These are phyloP conservation scores for Rhodotorula sphaerocarpa DNA, from an alignment of 768 basidiomycete genomes.

Conservation along the genomic window DNA sequence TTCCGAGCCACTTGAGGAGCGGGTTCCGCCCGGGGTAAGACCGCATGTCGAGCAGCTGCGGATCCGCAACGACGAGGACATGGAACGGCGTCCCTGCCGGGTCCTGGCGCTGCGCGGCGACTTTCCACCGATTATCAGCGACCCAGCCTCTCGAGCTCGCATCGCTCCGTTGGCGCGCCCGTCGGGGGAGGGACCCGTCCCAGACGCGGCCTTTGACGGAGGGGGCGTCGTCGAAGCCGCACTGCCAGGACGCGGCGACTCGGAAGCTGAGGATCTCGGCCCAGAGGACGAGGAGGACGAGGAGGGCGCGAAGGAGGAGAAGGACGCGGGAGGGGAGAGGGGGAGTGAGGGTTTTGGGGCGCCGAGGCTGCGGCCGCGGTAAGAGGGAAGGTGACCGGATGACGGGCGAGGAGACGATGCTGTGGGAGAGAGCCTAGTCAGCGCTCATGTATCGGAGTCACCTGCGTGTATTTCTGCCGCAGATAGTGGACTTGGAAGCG, in stretches of 20 bases:
- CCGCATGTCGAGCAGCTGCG: slow-evolving; percentile 68
- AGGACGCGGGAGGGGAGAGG: slow-evolving; percentile 6
- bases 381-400: slow-evolving; percentile 43
- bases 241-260: slow-evolving; percentile 35
- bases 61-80: slow-evolving; percentile 77
- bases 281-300: slow-evolving; percentile 62
- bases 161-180: no score
- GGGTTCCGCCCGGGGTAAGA: slow-evolving; percentile 61
- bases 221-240: slow-evolving; percentile 25
- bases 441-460: no score
- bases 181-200: not conserved
- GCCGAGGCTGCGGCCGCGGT: not conserved
- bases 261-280: slow-evolving; percentile 59
- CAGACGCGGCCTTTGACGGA: slow-evolving; percentile 18
- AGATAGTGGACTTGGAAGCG: no score
- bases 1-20: slow-evolving; percentile 55
- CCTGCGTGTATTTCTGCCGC: no score
- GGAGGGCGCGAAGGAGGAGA: slow-evolving; percentile 42
- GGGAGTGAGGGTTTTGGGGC: not conserved
- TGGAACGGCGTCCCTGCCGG: slow-evolving; percentile 46
- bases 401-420: slow-evolving; percentile 11
- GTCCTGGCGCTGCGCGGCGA: not conserved
- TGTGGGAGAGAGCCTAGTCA: not conserved
- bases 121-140: not conserved
- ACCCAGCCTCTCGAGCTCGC: not conserved